Evolutionary conservation across 169 alveolate genomes (phyloP).

Genomic region (Plasmodium knowlesi): DNA sequence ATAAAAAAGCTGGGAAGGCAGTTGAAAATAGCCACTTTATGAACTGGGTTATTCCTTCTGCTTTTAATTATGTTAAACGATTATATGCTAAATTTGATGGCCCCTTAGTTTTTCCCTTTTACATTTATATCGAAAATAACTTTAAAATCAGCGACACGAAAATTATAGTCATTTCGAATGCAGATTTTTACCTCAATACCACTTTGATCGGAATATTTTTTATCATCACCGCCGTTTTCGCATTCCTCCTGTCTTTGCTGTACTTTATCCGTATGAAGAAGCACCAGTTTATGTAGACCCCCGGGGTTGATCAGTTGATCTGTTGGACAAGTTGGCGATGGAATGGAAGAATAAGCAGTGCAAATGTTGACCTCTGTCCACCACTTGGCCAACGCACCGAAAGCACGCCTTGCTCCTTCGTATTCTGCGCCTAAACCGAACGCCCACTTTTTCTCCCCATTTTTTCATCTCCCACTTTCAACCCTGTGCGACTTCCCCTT

Average conservation of each 20-base stretch:
- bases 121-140: slow-evolving; percentile 74
- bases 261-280: slow-evolving; percentile 42
- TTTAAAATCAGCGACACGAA: slow-evolving; percentile 46
- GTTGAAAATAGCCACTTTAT: slow-evolving; percentile 87
- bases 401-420: not conserved
- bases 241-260: slow-evolving; percentile 25
- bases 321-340: not conserved
- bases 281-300: slow-evolving; percentile 13
- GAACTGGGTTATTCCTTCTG: slow-evolving; percentile 89
- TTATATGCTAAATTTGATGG: slow-evolving; percentile 84
- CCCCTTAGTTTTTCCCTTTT: slow-evolving; percentile 81
- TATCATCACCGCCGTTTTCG: slow-evolving; percentile 23
- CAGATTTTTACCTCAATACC: slow-evolving; percentile 12
- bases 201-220: slow-evolving; percentile 32
- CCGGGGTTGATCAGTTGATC: too few relatives aligned
- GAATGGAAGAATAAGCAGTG: not conserved
- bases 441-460: not conserved
- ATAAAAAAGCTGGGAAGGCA: slow-evolving; percentile 81
- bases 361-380: not conserved
- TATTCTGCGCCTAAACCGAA: not conserved
- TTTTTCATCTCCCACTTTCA: not conserved
- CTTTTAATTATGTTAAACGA: slow-evolving; percentile 83
- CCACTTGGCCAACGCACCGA: not conserved
- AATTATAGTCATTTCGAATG: slow-evolving; percentile 21
- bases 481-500: not conserved